Evolutionary conservation across 1,284 basidiomycete genomes (phyloP).

Genomic region (Anthracocystis setariae): DNA sequence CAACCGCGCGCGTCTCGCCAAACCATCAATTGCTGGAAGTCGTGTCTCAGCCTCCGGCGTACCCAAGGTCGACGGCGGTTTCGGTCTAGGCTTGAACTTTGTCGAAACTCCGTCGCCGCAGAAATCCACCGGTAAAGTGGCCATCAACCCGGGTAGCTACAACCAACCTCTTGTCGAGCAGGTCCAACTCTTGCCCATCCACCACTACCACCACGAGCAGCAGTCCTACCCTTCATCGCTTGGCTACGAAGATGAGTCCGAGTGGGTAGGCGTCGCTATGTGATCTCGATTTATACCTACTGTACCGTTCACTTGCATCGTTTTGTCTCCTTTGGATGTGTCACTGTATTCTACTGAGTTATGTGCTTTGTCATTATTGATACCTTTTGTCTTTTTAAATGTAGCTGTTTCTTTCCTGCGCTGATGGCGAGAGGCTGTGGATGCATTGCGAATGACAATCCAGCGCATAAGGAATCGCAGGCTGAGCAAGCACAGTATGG

Average conservation of each 20-base stretch:
- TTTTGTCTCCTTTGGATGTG: not conserved
- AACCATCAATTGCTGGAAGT: slow-evolving; percentile 12
- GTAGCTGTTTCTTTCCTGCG: not conserved
- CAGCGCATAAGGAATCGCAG: no score
- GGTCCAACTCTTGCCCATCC: slow-evolving; percentile 5
- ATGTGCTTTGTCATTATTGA: slow-evolving; percentile 15
- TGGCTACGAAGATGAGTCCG: slow-evolving; percentile 20
- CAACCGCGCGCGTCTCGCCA: slow-evolving; percentile 9
- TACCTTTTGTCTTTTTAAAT: not conserved
- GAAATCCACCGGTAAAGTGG: slow-evolving; percentile 20
- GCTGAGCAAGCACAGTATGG: no score
- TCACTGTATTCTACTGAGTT: not conserved
- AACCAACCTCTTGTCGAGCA: slow-evolving; percentile 17
- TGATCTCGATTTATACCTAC: slow-evolving; percentile 10
- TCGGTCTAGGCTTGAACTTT: slow-evolving; percentile 52
- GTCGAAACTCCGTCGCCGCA: slow-evolving; percentile 41
- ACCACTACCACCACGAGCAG: slow-evolving; percentile 5
- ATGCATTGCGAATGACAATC: not conserved
- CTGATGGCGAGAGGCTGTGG: not conserved
- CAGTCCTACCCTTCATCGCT: slow-evolving; percentile 1
- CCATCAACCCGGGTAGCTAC: slow-evolving; percentile 26
- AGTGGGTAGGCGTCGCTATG: slow-evolving; percentile 49
- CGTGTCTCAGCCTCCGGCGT: slow-evolving; percentile 39
- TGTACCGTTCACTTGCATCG: slow-evolving; percentile 1
- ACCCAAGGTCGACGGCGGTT: slow-evolving; percentile 29